Conservation (phyloP, 352 stramenopile species). For the Globisporangium echinulatum region DNA sequence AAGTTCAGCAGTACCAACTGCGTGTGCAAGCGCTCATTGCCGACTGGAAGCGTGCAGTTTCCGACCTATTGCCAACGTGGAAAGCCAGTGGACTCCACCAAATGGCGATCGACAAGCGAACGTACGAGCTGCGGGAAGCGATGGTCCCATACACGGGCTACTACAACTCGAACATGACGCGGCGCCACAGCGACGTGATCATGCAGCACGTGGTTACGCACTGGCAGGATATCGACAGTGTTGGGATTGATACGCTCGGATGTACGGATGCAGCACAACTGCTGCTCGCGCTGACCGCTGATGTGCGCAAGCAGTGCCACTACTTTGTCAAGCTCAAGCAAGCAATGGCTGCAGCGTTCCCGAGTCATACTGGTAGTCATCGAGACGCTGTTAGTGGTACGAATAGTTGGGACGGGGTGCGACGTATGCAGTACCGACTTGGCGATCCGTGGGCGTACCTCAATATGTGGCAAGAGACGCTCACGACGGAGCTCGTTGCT, state of each 20-base stretch:
- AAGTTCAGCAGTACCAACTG: slow-evolving; percentile 37
- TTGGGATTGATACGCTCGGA: slow-evolving; percentile 40
- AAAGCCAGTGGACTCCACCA: slow-evolving; percentile 47
- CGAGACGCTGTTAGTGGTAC: too few relatives aligned
- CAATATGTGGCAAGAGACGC: slow-evolving; percentile 34
- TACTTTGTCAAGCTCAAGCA: slow-evolving; percentile 47
- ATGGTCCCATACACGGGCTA: slow-evolving; percentile 55
- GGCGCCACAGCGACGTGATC: slow-evolving; percentile 48
- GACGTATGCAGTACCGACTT: slow-evolving; percentile 36
- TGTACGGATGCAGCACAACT: slow-evolving; percentile 36
- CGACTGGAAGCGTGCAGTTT: slow-evolving; percentile 34
- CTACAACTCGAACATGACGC: slow-evolving; percentile 48
- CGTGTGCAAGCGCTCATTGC: slow-evolving; percentile 37
- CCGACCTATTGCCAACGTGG: slow-evolving; percentile 25
- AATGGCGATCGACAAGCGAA: slow-evolving; percentile 53
- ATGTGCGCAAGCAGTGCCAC: slow-evolving; percentile 50
- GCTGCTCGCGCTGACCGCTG: slow-evolving; percentile 34
- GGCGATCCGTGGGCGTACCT: slow-evolving; percentile 20
- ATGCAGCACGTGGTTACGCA: slow-evolving; percentile 51
- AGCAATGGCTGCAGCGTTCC: slow-evolving; percentile 38
- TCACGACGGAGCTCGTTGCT: slow-evolving; percentile 41
- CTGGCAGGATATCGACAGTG: slow-evolving; percentile 30
- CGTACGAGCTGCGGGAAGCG: slow-evolving; percentile 49
- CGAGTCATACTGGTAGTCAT: neutral
- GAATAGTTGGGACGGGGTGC: slow-evolving; percentile 6